Conservation (phyloP, 202 grass and related monocot genomes). For the Cymbopogon flexuosus region DNA sequence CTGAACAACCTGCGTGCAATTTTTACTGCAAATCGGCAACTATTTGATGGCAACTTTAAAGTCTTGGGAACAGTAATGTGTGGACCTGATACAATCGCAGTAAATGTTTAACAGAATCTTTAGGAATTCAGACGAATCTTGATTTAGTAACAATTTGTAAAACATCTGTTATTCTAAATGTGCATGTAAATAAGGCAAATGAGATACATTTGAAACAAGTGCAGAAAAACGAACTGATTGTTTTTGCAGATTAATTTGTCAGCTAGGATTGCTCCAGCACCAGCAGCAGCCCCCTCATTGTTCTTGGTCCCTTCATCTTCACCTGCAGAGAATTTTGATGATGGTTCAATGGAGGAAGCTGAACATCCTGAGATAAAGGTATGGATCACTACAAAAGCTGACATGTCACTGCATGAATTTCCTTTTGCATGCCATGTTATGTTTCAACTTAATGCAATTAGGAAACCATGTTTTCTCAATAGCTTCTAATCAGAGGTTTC, state of each 20-base stretch:
- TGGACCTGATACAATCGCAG: neutral
- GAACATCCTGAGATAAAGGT: conserved; percentile 35
- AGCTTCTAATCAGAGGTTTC: conserved; percentile 2
- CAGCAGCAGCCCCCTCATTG: conserved; percentile 8
- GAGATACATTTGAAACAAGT: neutral
- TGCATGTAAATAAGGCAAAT: neutral
- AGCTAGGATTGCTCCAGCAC: neutral
- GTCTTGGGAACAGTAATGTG: neutral
- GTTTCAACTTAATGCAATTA: neutral
- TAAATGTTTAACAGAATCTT: neutral
- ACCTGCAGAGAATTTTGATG: conserved; percentile 47
- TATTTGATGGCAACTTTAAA: neutral
- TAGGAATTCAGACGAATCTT: neutral
- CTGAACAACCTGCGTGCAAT: neutral
- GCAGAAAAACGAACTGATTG: neutral
- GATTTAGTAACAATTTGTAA: neutral
- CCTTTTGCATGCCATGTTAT: neutral
- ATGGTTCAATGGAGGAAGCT: conserved; percentile 48
- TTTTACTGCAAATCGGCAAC: neutral
- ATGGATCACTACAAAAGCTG: neutral
- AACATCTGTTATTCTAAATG: neutral
- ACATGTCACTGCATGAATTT: neutral
- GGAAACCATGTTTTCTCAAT: neutral
- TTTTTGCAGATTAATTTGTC: conserved; percentile 39
- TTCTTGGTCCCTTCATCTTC: conserved; percentile 43